Percentiles rank a stretch among this genome's conserved stretches.
Conservation (phyloP, 1,284 basidiomycete species). For the Puccinia coronata region DNA sequence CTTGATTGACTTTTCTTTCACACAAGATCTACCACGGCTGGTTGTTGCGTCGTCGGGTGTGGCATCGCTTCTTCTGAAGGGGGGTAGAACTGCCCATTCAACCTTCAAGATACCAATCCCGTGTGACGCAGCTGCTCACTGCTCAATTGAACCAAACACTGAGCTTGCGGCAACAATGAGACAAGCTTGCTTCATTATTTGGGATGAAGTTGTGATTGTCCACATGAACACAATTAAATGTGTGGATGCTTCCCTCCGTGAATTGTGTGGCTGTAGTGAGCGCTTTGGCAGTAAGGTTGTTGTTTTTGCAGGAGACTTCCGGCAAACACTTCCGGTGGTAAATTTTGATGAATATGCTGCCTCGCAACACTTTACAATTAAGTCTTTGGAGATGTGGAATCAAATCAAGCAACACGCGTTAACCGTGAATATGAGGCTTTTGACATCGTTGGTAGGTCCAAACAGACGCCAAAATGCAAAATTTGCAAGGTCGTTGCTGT, state of each 20-base stretch:
- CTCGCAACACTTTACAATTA: too few relatives aligned
- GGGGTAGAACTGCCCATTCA: too few relatives aligned
- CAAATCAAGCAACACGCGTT: too few relatives aligned
- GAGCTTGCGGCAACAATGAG: background rate
- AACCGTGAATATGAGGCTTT: too few relatives aligned
- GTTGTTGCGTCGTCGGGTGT: background rate
- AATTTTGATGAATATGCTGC: too few relatives aligned
- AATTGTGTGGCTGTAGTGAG: background rate
- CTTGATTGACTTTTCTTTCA: background rate
- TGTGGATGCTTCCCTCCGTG: background rate
- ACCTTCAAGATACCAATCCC: background rate
- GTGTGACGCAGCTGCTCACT: background rate
- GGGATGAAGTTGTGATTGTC: slow-evolving; percentile 16
- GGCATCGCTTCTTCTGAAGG: background rate
- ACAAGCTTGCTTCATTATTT: background rate
- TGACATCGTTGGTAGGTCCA: too few relatives aligned
- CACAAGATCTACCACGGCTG: background rate
- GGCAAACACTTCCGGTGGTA: slow-evolving; percentile 11
- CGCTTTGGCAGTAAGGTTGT: background rate
- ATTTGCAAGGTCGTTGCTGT: too few relatives aligned
- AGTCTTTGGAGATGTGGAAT: too few relatives aligned
- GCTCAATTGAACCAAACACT: background rate
- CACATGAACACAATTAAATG: background rate
- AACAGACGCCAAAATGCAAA: too few relatives aligned
- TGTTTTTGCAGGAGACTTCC: slow-evolving; percentile 3